Conservation (phyloP, 1,139 yeast species). For the Saccharomyces hybrid region DNA sequence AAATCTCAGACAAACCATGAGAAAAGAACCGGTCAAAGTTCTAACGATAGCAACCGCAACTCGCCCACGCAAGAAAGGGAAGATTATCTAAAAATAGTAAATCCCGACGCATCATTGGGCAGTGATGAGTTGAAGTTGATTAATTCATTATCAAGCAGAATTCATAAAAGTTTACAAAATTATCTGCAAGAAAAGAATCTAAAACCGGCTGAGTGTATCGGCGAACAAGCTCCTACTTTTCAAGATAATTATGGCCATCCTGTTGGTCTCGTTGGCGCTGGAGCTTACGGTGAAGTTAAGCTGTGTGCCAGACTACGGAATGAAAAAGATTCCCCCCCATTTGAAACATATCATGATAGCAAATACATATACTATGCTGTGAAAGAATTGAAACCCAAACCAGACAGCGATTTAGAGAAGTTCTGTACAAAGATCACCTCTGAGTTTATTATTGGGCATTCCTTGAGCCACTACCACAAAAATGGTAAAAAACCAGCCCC, state of each 20-base stretch:
- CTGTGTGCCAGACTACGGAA: slow-evolving; percentile 38
- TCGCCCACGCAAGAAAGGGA: neutral
- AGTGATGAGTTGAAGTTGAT: slow-evolving; percentile 46
- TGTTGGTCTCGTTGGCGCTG: slow-evolving; percentile 55
- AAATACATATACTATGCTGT: slow-evolving; percentile 49
- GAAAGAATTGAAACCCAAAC: slow-evolving; percentile 50
- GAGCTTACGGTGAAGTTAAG: slow-evolving; percentile 60
- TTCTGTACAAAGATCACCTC: slow-evolving; percentile 63
- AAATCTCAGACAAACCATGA: slow-evolving; percentile 3
- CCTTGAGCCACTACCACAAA: slow-evolving; percentile 40
- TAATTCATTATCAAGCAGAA: slow-evolving; percentile 39
- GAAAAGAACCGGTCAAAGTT: slow-evolving; percentile 20
- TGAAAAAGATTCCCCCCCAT: slow-evolving; percentile 24
- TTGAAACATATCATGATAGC: slow-evolving; percentile 17
- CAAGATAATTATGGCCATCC: slow-evolving; percentile 52
- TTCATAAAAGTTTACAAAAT: slow-evolving; percentile 17
- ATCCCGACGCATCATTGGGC: slow-evolving; percentile 45
- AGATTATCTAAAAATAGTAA: slow-evolving; percentile 23
- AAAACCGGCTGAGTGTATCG: slow-evolving; percentile 19
- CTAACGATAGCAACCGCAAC: slow-evolving; percentile 22
- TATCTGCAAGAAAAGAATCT: neutral
- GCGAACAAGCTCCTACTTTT: slow-evolving; percentile 28
- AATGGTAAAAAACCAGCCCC: slow-evolving; percentile 28
- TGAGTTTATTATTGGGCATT: slow-evolving; percentile 66
- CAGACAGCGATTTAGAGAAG: slow-evolving; percentile 43